Conservation (phyloP, 2,329 filamentous ascomycete species). For the Rhynchosporium graminicola region DNA sequence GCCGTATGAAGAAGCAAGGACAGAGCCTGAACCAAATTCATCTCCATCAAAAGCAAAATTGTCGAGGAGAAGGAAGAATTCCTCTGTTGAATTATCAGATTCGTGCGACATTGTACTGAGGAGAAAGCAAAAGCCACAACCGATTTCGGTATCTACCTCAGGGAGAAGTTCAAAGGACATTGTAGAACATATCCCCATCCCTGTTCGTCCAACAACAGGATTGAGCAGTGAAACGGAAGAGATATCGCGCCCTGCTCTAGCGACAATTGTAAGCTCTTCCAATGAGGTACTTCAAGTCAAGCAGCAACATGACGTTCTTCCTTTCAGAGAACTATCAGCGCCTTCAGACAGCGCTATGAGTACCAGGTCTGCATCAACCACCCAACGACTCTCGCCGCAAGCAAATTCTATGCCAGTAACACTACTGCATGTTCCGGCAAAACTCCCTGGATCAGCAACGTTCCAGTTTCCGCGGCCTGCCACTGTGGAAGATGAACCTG, state of each 20-base stretch:
- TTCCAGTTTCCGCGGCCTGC: constrained; percentile 49
- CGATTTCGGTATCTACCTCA: constrained; percentile 30
- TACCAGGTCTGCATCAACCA: constrained; percentile 22
- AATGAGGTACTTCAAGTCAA: constrained; percentile 23
- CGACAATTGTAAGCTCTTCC: constrained; percentile 35
- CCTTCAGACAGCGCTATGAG: constrained; percentile 28
- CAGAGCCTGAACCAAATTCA: constrained; percentile 23
- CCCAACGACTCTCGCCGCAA: constrained; percentile 24
- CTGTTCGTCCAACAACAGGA: constrained; percentile 18
- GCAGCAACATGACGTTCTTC: constrained; percentile 12
- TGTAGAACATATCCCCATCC: constrained; percentile 35
- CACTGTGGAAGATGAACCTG: constrained; percentile 22
- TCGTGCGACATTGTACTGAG: constrained; percentile 26
- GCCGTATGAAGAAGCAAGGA: constrained; percentile 30
- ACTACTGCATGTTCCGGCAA: constrained; percentile 27
- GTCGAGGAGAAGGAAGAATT: constrained; percentile 29
- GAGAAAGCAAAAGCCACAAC: constrained; percentile 33
- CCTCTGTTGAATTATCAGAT: constrained; percentile 30
- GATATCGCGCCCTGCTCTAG: constrained; percentile 27
- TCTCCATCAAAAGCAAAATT: constrained; percentile 24
- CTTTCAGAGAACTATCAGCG: constrained; percentile 26
- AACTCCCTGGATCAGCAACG: constrained; percentile 51
- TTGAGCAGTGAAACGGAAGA: constrained; percentile 29
- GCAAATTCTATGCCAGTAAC: constrained; percentile 31
- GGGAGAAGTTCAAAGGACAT: constrained; percentile 27